Base-by-base conservation (phyloP, 108 stramenopile species). In the Pseudonitzschia delicatissima region DNA sequence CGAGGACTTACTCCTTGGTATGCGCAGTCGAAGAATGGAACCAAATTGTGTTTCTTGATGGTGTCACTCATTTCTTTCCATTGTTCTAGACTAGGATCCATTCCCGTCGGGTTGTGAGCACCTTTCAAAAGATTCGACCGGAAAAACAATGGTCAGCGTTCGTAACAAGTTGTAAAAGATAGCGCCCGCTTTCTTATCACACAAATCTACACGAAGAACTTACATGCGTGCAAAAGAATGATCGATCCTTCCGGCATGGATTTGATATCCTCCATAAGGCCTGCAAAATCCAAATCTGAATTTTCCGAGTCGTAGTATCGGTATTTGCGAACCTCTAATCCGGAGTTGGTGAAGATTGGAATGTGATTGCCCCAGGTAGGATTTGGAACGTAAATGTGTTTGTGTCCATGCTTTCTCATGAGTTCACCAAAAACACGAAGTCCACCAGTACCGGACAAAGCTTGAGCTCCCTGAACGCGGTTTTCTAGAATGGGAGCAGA, bases 21-120 rank as follows among this genome's bases (percentile, higher is more conserved):
- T 45, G 98, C 98, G 57, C 90, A 92, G 78, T 99, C 99, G 72
- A 99, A 99, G 91, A 99, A 97, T 0, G 93, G 81, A 52, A 88
- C 62, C 60, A 97, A 85, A 9, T 84, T 80, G 55, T 78, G 84
- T 57, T 84, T 76, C 77, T 96, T 92, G 57, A 93, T 74, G 26
- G 84, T 68, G 7, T 87, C 71, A 45, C 93, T 93, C 47, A 98
- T 81, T 72, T 96, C 82, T 62, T 82, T 75, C 99, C 99, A 99
- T 83, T 99, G 96, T 25, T 97, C 96, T 59, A 79, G 53, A 13
- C 95, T 90, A 5, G 98, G 99, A 74, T 99, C 99, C 83, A 95
- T 92, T 33, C 87, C 88, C 23, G 98, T 99, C 21, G 98, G 98
- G 79, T 99, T 99, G 82, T 99, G 98, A 25, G 98, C 98, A 62